Base-by-base conservation (phyloP, 1,139 yeast species). In the Candida labiduridarum region DNA sequence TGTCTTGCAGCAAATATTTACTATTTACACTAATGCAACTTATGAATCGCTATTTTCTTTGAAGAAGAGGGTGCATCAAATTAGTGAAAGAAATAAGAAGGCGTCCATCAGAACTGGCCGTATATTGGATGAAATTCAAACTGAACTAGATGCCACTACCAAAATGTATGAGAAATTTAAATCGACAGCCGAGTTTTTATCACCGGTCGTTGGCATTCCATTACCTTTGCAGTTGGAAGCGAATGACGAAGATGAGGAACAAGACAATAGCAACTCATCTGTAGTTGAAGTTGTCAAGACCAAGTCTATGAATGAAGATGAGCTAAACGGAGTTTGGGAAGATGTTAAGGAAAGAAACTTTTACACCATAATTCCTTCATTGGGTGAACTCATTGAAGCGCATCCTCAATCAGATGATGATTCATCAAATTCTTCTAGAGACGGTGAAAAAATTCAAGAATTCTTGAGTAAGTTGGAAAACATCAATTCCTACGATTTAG, bases 91-190 rank as follows among this genome's bases (percentile, higher is more conserved):
- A 41, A 82, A 80, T 54, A 76, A 76, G 49, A 78, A 76, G 49
- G 80, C 85, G 1, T 82, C 86, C 46, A 79, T 87, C 48, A 76
- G 87, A 58, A 82, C 87, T 1, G 96, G 96, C 29, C 80, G 78
- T 55, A 64, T 81, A 4, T 65, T 81, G 27, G 89, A 85, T 36
- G 85, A 82, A 43, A 67, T 76, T 39, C 73, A 76, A 41, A 67
- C 63, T 1, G 78, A 74, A 45, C 66, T 79, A 41, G 79, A 80
- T 15, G 68, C 63, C 11, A 53, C 74, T 19, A 59, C 65, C 12
- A 68, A 67, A 1, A 53, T 69, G 3, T 78, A 76, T 54, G 83
- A 80, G 31, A 72, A 69, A 48, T 79, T 87, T 56, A 69, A 71
- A 35, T 46, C 66, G 0, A 76, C 79, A 4, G 68, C 82, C 6